Evolutionary conservation across 148 eudicot genomes (phyloP).

Genomic region (Fagopyrum homotropicum): DNA sequence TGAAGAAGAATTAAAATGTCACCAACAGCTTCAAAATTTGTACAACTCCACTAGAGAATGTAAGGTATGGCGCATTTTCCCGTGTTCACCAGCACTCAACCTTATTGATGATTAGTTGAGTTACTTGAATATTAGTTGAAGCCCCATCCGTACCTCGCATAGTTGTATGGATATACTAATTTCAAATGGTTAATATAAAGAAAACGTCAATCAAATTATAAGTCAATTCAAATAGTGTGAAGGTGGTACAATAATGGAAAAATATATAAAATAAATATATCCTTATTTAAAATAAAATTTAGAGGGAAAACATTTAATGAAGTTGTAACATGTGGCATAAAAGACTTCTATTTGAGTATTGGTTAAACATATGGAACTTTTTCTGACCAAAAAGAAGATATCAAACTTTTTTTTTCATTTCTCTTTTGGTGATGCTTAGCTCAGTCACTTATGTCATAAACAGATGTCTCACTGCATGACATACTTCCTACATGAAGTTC

Average conservation of each 20-base stretch:
- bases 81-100: neutral
- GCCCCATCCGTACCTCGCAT: too few species aligned
- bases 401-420: neutral
- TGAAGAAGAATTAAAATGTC: slow-evolving; percentile 47
- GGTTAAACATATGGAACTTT: neutral
- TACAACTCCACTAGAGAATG: slow-evolving; percentile 69
- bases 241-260: too few species aligned
- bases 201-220: too few species aligned
- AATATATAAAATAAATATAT: too few species aligned
- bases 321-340: too few species aligned
- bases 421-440: neutral
- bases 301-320: too few species aligned
- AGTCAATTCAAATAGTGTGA: too few species aligned
- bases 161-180: too few species aligned
- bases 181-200: too few species aligned
- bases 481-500: neutral
- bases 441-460: neutral
- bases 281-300: too few species aligned
- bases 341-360: too few species aligned
- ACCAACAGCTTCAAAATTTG: slow-evolving; percentile 48
- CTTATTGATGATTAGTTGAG: neutral
- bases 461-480: slow-evolving; percentile 11
- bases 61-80: slow-evolving; percentile 41
- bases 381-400: neutral
- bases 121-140: too few species aligned